Percentiles rank a stretch among this genome's conserved stretches.
Conservation (phyloP, 768 basidiomycete genomes). For the Vishniacozyma victoriae region DNA sequence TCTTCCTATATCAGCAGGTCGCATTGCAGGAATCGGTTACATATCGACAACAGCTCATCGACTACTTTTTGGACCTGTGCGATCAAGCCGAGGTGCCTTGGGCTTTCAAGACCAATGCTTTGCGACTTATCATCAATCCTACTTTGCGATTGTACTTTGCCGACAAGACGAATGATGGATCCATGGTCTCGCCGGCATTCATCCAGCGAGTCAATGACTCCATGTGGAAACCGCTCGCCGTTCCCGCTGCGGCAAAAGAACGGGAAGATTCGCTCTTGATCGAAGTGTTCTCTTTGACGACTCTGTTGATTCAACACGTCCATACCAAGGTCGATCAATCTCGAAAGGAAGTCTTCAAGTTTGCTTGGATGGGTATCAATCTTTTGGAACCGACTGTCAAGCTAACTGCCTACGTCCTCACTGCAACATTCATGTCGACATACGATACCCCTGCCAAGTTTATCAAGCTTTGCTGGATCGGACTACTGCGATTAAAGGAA, state of each 20-base stretch:
- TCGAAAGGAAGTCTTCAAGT: conserved; percentile 87
- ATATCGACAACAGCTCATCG: conserved; percentile 70
- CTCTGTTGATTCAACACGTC: conserved; percentile 78
- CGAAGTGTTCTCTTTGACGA: conserved; percentile 84
- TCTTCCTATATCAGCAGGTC: conserved; percentile 81
- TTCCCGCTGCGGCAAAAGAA: conserved; percentile 28
- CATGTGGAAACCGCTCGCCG: conserved; percentile 70
- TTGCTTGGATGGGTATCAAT: conserved; percentile 81
- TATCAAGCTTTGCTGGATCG: conserved; percentile 81
- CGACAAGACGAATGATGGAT: conserved; percentile 53
- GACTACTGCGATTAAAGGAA: conserved; percentile 73
- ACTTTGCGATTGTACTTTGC: conserved; percentile 71
- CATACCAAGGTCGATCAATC: conserved; percentile 70
- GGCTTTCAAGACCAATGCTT: conserved; percentile 61
- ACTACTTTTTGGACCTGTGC: conserved; percentile 82
- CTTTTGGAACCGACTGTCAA: conserved; percentile 84
- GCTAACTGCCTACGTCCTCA: conserved; percentile 82
- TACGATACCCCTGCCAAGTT: conserved; percentile 88
- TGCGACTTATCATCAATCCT: conserved; percentile 79
- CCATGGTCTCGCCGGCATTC: conserved; percentile 66
- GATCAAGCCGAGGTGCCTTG: conserved; percentile 58
- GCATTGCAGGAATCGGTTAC: conserved; percentile 63
- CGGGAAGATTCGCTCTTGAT: conserved; percentile 79
- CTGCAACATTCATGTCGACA: conserved; percentile 83
- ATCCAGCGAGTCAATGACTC: conserved; percentile 54